Conservation (phyloP, 768 basidiomycete genomes). For the Psilocybe cyanescens region DNA sequence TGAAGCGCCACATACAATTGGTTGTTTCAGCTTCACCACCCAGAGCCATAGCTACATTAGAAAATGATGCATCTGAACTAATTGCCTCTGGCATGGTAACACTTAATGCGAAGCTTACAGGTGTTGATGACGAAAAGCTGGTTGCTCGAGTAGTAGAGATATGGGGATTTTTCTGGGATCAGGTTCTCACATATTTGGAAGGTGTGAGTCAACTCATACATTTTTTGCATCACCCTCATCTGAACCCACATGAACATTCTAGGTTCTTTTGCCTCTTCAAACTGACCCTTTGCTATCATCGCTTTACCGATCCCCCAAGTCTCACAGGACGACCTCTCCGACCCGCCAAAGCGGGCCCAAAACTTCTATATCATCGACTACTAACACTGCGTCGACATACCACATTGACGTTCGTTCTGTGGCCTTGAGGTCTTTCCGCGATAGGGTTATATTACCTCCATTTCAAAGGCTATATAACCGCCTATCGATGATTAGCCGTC, state of each 20-base stretch:
- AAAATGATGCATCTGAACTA: constrained; percentile 80
- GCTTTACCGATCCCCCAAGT: constrained; percentile 65
- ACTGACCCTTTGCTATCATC: constrained; percentile 61
- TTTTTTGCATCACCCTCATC: neutral
- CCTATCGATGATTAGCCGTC: constrained; percentile 54
- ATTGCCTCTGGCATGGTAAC: constrained; percentile 92
- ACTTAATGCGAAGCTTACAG: constrained; percentile 80
- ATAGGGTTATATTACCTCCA: constrained; percentile 75
- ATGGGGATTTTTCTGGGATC: constrained; percentile 95
- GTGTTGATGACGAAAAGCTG: constrained; percentile 79
- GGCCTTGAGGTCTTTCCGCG: constrained; percentile 80
- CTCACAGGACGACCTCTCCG: constrained; percentile 52
- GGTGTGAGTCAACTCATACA: constrained; percentile 55
- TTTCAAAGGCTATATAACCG: constrained; percentile 57
- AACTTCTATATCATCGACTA: constrained; percentile 38
- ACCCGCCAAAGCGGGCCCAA: constrained; percentile 51
- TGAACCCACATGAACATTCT: neutral
- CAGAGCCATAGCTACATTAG: constrained; percentile 73
- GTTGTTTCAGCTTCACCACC: constrained; percentile 76
- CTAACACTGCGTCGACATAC: constrained; percentile 40
- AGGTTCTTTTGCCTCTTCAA: constrained; percentile 42
- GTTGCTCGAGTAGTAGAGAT: constrained; percentile 80
- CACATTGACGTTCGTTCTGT: constrained; percentile 82
- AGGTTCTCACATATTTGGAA: constrained; percentile 85
- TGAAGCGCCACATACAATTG: constrained; percentile 75